phyloP scores from a whole-genome alignment of 139 green algal species.

The Mesostigma viride region DNA sequence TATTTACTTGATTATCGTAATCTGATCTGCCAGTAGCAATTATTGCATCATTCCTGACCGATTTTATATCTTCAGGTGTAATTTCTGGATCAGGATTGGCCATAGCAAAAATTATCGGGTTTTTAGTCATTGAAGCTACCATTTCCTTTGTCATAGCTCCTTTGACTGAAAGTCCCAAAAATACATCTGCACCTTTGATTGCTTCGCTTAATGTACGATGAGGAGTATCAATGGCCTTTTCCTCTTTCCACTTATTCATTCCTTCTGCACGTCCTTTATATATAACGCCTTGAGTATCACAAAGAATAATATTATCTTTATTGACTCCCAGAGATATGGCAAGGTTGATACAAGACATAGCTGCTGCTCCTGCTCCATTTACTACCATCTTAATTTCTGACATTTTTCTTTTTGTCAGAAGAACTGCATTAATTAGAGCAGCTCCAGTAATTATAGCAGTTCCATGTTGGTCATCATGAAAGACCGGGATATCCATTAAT shows the following conservation, averaged over 20 bases:
- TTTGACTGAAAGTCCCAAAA: slow-evolving; percentile 25
- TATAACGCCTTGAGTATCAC: slow-evolving; percentile 28
- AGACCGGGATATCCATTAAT: slow-evolving; percentile 33
- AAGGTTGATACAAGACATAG: slow-evolving; percentile 31
- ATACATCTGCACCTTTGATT: slow-evolving; percentile 34
- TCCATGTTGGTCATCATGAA: slow-evolving; percentile 34
- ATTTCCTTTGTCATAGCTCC: slow-evolving; percentile 31
- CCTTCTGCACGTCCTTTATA: slow-evolving; percentile 29
- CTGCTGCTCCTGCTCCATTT: slow-evolving; percentile 34
- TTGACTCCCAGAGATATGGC: slow-evolving; percentile 29
- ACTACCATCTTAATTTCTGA: slow-evolving; percentile 26
- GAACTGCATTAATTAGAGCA: slow-evolving; percentile 34
- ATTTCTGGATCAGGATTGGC: slow-evolving; percentile 27
- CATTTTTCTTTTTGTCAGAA: slow-evolving; percentile 32
- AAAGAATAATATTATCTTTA: slow-evolving; percentile 26
- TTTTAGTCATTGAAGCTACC: slow-evolving; percentile 25
- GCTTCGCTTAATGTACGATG: slow-evolving; percentile 31
- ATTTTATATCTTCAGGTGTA: not conserved
- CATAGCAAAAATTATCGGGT: slow-evolving; percentile 35
- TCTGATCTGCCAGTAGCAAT: slow-evolving; percentile 35
- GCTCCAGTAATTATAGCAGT: slow-evolving; percentile 39
- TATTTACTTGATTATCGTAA: slow-evolving; percentile 40
- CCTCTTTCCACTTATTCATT: slow-evolving; percentile 17
- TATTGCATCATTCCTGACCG: slow-evolving; percentile 29
- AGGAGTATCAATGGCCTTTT: slow-evolving; percentile 15